Conservation (phyloP, 495 filamentous ascomycete genomes). For the Terfezia claveryi region DNA sequence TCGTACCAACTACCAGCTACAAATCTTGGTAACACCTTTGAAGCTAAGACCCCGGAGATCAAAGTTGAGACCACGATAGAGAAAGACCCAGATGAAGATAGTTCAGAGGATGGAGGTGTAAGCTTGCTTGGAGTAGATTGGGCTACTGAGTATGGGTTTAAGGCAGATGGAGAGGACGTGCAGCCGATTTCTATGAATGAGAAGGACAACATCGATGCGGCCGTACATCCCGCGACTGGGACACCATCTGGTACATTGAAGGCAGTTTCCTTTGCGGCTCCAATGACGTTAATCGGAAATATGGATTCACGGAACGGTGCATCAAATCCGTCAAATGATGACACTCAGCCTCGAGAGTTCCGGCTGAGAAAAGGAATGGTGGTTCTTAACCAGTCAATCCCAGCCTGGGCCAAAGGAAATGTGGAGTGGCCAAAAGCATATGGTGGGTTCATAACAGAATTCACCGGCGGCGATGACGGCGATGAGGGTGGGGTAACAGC, state of each 20-base stretch:
- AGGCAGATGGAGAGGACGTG: not conserved
- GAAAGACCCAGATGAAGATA: conserved; percentile 8
- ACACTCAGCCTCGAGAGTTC: conserved; percentile 10
- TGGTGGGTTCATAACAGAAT: conserved; percentile 30
- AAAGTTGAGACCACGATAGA: conserved; percentile 1
- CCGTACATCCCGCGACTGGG: not conserved
- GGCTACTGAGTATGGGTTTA: not conserved
- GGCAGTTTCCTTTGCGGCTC: conserved; percentile 17
- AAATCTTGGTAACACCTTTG: conserved; percentile 18
- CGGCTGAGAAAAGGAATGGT: conserved; percentile 24
- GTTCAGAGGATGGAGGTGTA: conserved; percentile 1
- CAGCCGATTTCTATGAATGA: too few relatives aligned
- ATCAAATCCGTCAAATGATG: conserved; percentile 12
- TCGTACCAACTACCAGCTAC: too few relatives aligned
- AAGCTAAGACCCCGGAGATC: not conserved
- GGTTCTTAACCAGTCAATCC: conserved; percentile 56
- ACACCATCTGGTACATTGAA: conserved; percentile 4
- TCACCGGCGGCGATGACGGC: conserved; percentile 17
- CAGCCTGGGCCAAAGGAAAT: conserved; percentile 3
- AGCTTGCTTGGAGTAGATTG: not conserved
- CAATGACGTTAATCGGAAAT: conserved; percentile 3
- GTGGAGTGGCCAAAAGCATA: conserved; percentile 21
- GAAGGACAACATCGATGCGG: too few relatives aligned
- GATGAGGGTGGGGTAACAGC: conserved; percentile 14
- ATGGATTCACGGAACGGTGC: not conserved